These are phyloP conservation scores for Exophiala calicioides DNA, from an alignment of 2,329 filamentous ascomycete species.

Conservation along the genomic window DNA sequence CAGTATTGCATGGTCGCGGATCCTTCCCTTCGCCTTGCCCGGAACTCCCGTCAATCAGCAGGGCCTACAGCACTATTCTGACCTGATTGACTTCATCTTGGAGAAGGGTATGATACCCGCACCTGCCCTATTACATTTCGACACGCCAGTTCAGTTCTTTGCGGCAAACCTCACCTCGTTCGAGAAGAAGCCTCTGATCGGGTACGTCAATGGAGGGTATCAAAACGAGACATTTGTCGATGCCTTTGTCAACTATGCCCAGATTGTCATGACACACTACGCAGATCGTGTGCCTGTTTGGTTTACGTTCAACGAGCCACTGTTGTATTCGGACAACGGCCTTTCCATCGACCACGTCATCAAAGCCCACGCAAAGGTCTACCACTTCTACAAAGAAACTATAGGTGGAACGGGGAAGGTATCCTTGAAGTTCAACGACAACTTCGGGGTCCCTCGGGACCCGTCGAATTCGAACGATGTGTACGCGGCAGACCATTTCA, in stretches of 20 bases:
- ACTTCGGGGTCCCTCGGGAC: constrained; percentile 39
- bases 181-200: constrained; percentile 19
- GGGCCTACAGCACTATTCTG: constrained; percentile 51
- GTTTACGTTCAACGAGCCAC: constrained; percentile 44
- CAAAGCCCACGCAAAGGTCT: constrained; percentile 40
- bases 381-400: constrained; percentile 44
- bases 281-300: constrained; percentile 44
- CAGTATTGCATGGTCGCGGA: constrained; percentile 51
- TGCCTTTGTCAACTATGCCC: constrained; percentile 41
- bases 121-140: constrained; percentile 42
- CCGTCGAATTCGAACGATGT: constrained; percentile 30
- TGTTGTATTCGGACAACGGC: constrained; percentile 39
- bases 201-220: constrained; percentile 36
- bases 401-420: constrained; percentile 23
- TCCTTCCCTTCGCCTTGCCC: constrained; percentile 50
- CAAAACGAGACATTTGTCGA: constrained; percentile 32
- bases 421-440: constrained; percentile 41
- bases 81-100: constrained; percentile 48
- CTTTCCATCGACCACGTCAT: constrained; percentile 41
- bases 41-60: constrained; percentile 49
- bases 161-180: constrained; percentile 18
- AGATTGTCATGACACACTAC: constrained; percentile 41
- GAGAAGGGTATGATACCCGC: constrained; percentile 47
- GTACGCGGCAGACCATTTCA: constrained; percentile 36
- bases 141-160: constrained; percentile 27